Base-by-base conservation (phyloP, 106 monocot species). In the Chionographis japonica region DNA sequence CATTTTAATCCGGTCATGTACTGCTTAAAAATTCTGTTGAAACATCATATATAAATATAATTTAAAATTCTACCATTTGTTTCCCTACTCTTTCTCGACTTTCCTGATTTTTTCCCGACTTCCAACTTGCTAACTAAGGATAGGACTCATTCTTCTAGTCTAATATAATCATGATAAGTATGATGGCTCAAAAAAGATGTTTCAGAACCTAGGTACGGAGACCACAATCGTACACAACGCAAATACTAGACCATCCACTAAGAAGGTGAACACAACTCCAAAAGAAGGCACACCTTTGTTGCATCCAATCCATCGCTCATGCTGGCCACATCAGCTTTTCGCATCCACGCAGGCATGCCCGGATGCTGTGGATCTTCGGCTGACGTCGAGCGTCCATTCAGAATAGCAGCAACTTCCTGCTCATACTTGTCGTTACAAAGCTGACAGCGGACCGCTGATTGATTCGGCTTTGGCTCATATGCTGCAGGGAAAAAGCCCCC, bases 271-370 rank as follows among this genome's bases (percentile, higher is more conserved):
- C 20, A 58, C 4, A 49, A 40, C 11, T 50, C 41, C 57, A 66
- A 17, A 41, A 68, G 49, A 65, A 71, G 18, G 67, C 56, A 56
- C 60, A 88, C 88, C 88, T 88, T 78, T 56, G 59, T 18, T 56
- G 71, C 14, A 76, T 79, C 78, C 20, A 81, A 68, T 54, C 56
- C 74, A 61, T 56, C 74, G 36, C 61, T 63, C 43, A 67, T 54
- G 59, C 50, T 61, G 61, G 36, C 42, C 13, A 67, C 60, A 68
- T 81, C 81, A 59, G 71, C 63, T 55, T 55, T 77, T 17, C 63
- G 63, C 41, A 84, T 12, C 85, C 80, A 79, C 64, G 79, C 60
- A 58, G 85, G 92, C 43, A 84, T 68, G 54, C 70, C 74, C 41
- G 60, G 7, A 38, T 75, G 75, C 37, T 61, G 15, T 27, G 72